Conservation (phyloP, 2,329 filamentous ascomycete species). For the Microcyclospora pomicola region DNA sequence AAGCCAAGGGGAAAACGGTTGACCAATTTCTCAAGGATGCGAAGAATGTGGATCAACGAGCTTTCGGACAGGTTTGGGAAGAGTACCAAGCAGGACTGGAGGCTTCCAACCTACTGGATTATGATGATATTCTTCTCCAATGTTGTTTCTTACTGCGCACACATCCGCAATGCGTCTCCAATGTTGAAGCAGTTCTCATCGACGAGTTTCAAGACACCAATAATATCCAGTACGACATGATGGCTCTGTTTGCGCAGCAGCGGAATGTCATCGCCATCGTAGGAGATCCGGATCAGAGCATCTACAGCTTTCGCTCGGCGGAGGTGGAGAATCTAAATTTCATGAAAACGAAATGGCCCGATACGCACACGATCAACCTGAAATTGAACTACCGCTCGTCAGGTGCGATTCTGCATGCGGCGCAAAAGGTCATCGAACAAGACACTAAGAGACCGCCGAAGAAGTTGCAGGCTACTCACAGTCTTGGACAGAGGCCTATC, state of each 20-base stretch:
- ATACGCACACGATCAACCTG: conserved; percentile 68
- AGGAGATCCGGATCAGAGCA: conserved; percentile 93
- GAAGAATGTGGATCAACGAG: conserved; percentile 43
- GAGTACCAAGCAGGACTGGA: conserved; percentile 68
- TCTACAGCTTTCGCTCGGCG: conserved; percentile 89
- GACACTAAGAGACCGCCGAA: conserved; percentile 71
- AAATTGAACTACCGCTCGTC: conserved; percentile 94
- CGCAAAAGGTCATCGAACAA: conserved; percentile 80
- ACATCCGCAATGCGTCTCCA: conserved; percentile 69
- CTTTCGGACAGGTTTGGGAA: conserved; percentile 52
- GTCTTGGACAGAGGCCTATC: conserved; percentile 64
- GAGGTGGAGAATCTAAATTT: conserved; percentile 78
- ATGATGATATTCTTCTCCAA: conserved; percentile 77
- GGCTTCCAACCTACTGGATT: conserved; percentile 74
- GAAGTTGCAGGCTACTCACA: conserved; percentile 64
- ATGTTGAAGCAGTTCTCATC: conserved; percentile 81
- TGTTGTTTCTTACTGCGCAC: conserved; percentile 65
- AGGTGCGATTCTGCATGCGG: conserved; percentile 64
- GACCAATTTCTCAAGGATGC: conserved; percentile 32
- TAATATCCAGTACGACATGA: conserved; percentile 83
- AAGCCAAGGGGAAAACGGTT: conserved; percentile 40
- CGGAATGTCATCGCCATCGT: conserved; percentile 78
- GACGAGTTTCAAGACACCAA: conserved; percentile 99
- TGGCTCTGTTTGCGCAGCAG: conserved; percentile 68
- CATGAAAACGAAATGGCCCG: conserved; percentile 61